Evolutionary conservation across 2,329 filamentous ascomycete species (phyloP).

Genomic region (Phoma sp.): DNA sequence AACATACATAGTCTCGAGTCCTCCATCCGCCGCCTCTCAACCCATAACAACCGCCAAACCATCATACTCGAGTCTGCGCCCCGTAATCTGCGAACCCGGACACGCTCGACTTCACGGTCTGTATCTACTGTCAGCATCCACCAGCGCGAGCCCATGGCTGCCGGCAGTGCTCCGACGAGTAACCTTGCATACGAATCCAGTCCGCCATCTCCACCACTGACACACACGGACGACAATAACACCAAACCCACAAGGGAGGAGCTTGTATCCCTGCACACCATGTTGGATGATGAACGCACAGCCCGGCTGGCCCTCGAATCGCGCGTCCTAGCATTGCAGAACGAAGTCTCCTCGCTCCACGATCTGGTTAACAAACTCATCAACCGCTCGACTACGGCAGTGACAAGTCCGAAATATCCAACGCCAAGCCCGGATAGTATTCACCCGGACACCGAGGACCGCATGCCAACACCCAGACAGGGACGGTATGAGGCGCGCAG

Average conservation of each 20-base stretch:
- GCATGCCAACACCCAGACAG: conserved; percentile 37
- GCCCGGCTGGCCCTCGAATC: conserved; percentile 45
- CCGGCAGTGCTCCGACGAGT: not conserved
- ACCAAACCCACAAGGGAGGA: conserved; percentile 9
- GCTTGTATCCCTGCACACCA: conserved; percentile 30
- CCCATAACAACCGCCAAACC: conserved; percentile 46
- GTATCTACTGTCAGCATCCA: conserved; percentile 17
- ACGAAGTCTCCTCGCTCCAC: conserved; percentile 42
- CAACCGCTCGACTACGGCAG: conserved; percentile 8
- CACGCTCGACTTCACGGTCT: conserved; percentile 37
- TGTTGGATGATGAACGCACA: conserved; percentile 40
- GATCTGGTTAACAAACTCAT: conserved; percentile 40
- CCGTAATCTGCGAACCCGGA: conserved; percentile 40
- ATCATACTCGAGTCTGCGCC: conserved; percentile 50
- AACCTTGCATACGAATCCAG: conserved; percentile 13
- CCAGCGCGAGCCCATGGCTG: conserved; percentile 7
- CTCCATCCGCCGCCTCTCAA: conserved; percentile 42
- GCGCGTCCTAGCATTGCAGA: conserved; percentile 41
- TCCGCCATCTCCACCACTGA: conserved; percentile 9
- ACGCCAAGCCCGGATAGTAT: conserved; percentile 45
- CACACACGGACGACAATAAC: conserved; percentile 7
- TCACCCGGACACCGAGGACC: conserved; percentile 24
- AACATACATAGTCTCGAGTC: conserved; percentile 40
- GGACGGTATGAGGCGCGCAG: conserved; percentile 8
- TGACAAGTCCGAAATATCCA: conserved; percentile 37